Base-by-base conservation (phyloP, 2,329 filamentous ascomycete genomes). In the Claviceps sp. region DNA sequence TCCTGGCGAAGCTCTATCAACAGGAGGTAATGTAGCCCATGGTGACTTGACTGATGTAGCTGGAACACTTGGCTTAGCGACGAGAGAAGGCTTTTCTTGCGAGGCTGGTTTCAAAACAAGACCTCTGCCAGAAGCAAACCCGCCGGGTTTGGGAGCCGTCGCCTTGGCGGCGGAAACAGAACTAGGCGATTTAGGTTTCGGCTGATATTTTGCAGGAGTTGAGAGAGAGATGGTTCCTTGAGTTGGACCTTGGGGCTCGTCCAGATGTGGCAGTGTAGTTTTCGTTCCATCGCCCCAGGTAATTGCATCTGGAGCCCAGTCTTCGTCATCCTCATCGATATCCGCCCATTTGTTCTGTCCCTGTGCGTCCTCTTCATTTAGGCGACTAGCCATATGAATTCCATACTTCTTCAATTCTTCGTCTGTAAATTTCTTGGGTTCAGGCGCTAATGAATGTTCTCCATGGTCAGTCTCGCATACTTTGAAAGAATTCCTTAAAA, bases 211-310 rank as follows among this genome's bases (percentile, higher is more conserved):
- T 38, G 24, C 54, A 43, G 58, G 61, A 22, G 54, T 59, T 5
- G 52, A 52, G 45, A 58, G 54, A 5, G 64, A 57, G 3, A 53
- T 58, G 54, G 48, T 62, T n/a, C 65, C 63, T 20, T 60, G 59
- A 8, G 52, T 7, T 16, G 67, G 58, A 13, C 56, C 56, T 34
- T 66, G 59, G 47, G 63, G 62, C 50, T 82, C 79, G 41, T 84
- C 80, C 49, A 75, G 71, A 55, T 82, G 77, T 16, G 84, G 80
- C 16, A 90, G 73, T 5, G 82, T 87, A 37, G 85, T 85, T 66
- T 91, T 91, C 48, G 87, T 93, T 51, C 87, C 87, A 65, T 94
- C 88, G 62, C 86, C 87, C 88, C 88, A 94, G 54, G 87, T 87
- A 58, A 93, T 89, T 50, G 85, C 81, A 57, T 93, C 87, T 2